A percentile compares a stretch with the other conserved stretches of the same genome.
These are phyloP conservation scores for Thalassia testudinum DNA, from an alignment of 116 monocot species.

Conservation along the genomic window DNA sequence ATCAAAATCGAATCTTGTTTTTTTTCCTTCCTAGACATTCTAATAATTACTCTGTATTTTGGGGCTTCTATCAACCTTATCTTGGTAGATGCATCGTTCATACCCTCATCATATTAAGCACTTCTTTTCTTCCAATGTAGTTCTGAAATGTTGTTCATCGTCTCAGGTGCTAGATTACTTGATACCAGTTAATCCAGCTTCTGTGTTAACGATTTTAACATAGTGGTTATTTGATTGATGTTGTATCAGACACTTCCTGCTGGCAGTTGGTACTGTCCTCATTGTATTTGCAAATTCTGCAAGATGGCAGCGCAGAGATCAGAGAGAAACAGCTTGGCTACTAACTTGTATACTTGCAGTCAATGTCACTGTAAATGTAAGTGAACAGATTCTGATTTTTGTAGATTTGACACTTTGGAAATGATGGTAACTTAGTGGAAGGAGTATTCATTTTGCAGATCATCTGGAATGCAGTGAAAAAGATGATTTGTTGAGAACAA, in stretches of 20 bases:
- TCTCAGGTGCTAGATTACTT: no score
- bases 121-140: no score
- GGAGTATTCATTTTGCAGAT: constrained; percentile 17
- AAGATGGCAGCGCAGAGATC: constrained; percentile 9
- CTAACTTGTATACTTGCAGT: constrained; percentile 25
- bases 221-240: no score
- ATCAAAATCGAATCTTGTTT: neutral
- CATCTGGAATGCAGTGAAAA: constrained; percentile 34
- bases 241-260: constrained; percentile 42
- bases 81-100: no score
- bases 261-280: constrained; percentile 58
- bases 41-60: neutral
- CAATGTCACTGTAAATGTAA: constrained; percentile 57
- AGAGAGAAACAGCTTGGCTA: neutral
- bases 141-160: no score
- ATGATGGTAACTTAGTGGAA: neutral
- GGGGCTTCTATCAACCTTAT: neutral
- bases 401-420: neutral
- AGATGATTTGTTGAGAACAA: constrained; percentile 13
- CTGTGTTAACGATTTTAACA: no score
- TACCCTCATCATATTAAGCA: no score
- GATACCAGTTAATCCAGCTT: no score
- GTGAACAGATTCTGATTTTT: neutral
- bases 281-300: constrained; percentile 55
- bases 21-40: neutral